phyloP scores from a whole-genome alignment of 495 filamentous ascomycete genomes.

The Penicillium atrosanguineum region DNA sequence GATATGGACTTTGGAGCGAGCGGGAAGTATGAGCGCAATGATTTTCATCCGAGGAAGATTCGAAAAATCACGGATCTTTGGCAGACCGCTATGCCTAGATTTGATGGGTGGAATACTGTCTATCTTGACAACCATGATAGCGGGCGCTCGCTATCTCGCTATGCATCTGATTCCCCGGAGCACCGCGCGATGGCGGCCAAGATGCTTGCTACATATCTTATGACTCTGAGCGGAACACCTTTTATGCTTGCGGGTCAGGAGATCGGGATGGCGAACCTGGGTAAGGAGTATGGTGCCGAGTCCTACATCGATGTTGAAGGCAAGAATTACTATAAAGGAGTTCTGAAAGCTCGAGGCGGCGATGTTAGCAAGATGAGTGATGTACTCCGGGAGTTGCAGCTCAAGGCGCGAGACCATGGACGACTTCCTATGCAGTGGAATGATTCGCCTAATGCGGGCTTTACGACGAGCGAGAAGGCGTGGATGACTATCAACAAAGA shows the following conservation, averaged over 20 bases:
- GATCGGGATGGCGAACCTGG: conserved; percentile 64
- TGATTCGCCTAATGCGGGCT: conserved; percentile 37
- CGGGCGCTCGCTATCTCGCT: conserved; percentile 53
- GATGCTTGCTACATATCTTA: conserved; percentile 52
- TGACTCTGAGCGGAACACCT: conserved; percentile 55
- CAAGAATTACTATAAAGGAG: conserved; percentile 49
- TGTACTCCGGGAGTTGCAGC: conserved; percentile 44
- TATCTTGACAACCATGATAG: conserved; percentile 62
- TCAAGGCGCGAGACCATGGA: conserved; percentile 45
- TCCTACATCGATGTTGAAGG: conserved; percentile 63
- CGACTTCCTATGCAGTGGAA: conserved; percentile 49
- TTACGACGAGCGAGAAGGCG: conserved; percentile 36
- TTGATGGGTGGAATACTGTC: conserved; percentile 43
- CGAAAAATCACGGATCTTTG: conserved; percentile 14
- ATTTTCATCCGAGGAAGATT: conserved; percentile 31
- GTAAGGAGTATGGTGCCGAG: conserved; percentile 50
- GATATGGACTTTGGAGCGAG: conserved; percentile 40
- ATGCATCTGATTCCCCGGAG: conserved; percentile 36
- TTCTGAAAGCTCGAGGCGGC: conserved; percentile 12
- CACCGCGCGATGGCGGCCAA: conserved; percentile 46
- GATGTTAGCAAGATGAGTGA: conserved; percentile 35
- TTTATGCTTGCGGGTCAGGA: conserved; percentile 68
- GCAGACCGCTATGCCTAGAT: conserved; percentile 36
- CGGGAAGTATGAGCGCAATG: conserved; percentile 29
- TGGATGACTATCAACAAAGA: conserved; percentile 55